These are phyloP conservation scores for Chalciporus piperatoides DNA, from an alignment of 1,284 basidiomycete species.

Conservation along the genomic window DNA sequence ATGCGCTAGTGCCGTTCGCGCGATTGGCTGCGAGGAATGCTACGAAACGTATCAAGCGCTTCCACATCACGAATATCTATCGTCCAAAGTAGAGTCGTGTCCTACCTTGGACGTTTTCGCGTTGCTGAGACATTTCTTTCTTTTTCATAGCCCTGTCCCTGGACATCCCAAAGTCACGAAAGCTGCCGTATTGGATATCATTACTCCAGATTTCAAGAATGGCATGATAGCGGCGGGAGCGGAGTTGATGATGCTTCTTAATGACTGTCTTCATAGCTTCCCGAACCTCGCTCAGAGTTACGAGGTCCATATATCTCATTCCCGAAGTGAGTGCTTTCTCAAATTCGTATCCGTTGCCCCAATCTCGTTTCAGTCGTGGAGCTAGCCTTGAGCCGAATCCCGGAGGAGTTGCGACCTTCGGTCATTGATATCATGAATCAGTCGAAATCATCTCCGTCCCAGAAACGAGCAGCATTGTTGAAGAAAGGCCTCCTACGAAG, in stretches of 20 bases:
- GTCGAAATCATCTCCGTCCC: conserved; percentile 57
- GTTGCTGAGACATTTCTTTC: conserved; percentile 1
- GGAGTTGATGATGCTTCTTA: conserved; percentile 65
- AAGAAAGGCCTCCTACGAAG: conserved; percentile 64
- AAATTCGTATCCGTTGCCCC: neutral
- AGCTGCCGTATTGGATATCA: conserved; percentile 76
- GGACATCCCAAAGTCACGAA: conserved; percentile 71
- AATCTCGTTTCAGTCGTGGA: conserved; percentile 51
- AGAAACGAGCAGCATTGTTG: conserved; percentile 63
- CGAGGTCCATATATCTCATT: conserved; percentile 73
- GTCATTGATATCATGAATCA: conserved; percentile 62
- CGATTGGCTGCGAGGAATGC: conserved; percentile 75
- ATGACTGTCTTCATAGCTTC: conserved; percentile 64
- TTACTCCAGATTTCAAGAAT: conserved; percentile 61
- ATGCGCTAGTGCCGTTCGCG: conserved; percentile 80
- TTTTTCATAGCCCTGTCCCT: conserved; percentile 45
- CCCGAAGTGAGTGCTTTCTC: conserved; percentile 48
- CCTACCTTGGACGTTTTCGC: neutral
- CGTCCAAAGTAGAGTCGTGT: conserved; percentile 49
- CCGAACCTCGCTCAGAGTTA: conserved; percentile 63
- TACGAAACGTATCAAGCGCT: conserved; percentile 83
- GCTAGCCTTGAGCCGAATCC: conserved; percentile 56
- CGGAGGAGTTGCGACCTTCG: conserved; percentile 47
- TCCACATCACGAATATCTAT: conserved; percentile 77
- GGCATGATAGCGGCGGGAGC: conserved; percentile 64